These are phyloP conservation scores for Pestalotiopsis sp. DNA, from an alignment of 2,329 filamentous ascomycete species.

Conservation along the genomic window DNA sequence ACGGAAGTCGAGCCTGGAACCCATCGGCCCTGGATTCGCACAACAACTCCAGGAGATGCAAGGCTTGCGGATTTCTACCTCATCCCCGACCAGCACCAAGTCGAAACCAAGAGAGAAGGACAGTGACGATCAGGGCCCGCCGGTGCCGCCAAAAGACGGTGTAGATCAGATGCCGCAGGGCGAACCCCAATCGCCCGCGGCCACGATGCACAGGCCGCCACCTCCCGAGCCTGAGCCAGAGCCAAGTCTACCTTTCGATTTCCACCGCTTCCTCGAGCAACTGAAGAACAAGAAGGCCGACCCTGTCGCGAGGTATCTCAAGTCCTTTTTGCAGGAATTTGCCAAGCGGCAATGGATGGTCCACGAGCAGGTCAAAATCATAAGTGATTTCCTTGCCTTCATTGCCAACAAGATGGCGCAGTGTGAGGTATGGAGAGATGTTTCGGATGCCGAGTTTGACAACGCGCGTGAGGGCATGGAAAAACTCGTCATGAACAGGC, in stretches of 20 bases:
- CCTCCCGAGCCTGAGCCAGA: conserved; percentile 79
- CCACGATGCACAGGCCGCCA: conserved; percentile 63
- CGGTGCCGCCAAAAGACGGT: conserved; percentile 64
- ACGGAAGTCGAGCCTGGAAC: conserved; percentile 84
- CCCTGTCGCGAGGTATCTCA: conserved; percentile 91
- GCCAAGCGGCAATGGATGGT: conserved; percentile 99
- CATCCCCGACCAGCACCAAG: conserved; percentile 40
- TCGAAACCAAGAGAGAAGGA: conserved; percentile 37
- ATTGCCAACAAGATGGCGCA: conserved; percentile 98
- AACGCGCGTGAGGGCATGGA: conserved; percentile 99
- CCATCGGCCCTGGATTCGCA: conserved; percentile 55
- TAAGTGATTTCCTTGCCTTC: conserved; percentile 92
- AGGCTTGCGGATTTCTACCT: conserved; percentile 41
- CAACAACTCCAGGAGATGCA: conserved; percentile 52
- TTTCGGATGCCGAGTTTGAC: conserved; percentile 96
- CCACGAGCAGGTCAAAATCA: conserved; percentile 98
- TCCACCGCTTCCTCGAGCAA: conserved; percentile 95
- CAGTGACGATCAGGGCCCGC: conserved; percentile 52
- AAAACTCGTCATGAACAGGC: conserved; percentile 97
- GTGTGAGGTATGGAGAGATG: conserved; percentile 94
- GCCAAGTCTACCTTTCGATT: conserved; percentile 88
- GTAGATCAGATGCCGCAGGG: conserved; percentile 41
- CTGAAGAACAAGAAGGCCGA: conserved; percentile 96
- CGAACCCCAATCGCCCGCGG: conserved; percentile 47
- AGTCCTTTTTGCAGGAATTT: conserved; percentile 93